Percentiles rank a stretch among this genome's conserved stretches.
phyloP scores from a whole-genome alignment of 108 stramenopile species.

The Conticribra guillardii region DNA sequence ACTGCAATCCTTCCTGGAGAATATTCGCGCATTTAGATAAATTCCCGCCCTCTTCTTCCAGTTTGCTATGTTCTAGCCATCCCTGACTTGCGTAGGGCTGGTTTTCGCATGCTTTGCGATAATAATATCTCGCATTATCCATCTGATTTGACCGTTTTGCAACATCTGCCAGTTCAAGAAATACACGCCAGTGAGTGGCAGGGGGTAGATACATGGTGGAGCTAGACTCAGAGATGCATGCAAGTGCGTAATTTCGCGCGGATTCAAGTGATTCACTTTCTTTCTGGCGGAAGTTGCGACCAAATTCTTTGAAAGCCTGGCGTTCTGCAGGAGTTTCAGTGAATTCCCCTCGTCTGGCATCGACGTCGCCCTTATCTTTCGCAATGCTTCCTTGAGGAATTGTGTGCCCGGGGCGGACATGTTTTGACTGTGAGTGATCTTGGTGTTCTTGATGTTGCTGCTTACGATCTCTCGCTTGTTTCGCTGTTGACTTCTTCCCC shows the following conservation, averaged over 20 bases:
- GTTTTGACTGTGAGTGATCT: neutral
- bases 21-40: conserved; percentile 68
- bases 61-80: conserved; percentile 96
- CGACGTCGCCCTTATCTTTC: neutral
- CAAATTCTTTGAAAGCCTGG: conserved; percentile 59
- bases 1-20: conserved; percentile 74
- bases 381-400: neutral
- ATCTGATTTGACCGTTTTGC: conserved; percentile 78
- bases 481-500: conserved; percentile 19
- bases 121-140: conserved; percentile 78
- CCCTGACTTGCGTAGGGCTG: conserved; percentile 91
- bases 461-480: conserved; percentile 25
- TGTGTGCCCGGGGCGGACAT: conserved; percentile 3
- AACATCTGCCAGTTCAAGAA: conserved; percentile 83
- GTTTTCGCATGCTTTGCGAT: conserved; percentile 79
- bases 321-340: conserved; percentile 57
- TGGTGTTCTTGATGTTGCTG: conserved; percentile 2
- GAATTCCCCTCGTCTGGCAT: conserved; percentile 52
- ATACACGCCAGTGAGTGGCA: conserved; percentile 77
- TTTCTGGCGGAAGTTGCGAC: conserved; percentile 59
- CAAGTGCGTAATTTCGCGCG: conserved; percentile 66
- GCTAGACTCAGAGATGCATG: conserved; percentile 39
- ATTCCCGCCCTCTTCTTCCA: conserved; percentile 95
- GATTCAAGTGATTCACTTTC: conserved; percentile 59
- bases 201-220: conserved; percentile 53